Conservation (phyloP, 2,329 filamentous ascomycete genomes). For the Scytalidium sp. region DNA sequence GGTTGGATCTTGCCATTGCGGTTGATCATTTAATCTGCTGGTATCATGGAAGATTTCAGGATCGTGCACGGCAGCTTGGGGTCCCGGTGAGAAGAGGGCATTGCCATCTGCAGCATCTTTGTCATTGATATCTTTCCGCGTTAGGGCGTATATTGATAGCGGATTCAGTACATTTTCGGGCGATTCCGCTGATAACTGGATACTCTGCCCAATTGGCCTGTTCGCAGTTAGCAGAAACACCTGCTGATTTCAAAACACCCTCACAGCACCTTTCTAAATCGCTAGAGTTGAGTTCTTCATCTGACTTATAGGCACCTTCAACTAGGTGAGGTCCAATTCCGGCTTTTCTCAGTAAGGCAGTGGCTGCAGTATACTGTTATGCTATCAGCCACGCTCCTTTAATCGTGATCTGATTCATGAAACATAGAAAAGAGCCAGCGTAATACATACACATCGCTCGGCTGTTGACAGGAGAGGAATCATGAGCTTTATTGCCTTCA, state of each 20-base stretch:
- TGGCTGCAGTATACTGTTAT: conserved; percentile 3
- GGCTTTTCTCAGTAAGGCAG: conserved; percentile 7
- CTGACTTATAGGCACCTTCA: neutral
- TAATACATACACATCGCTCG: conserved; percentile 2
- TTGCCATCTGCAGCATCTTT: conserved; percentile 14
- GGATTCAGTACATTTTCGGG: conserved; percentile 26
- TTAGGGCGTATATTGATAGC: conserved; percentile 23
- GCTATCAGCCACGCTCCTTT: neutral
- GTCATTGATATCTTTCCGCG: conserved; percentile 22
- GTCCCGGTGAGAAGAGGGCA: neutral
- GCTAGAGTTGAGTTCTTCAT: neutral
- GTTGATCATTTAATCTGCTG: conserved; percentile 2
- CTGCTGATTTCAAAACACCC: neutral
- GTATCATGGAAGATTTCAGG: conserved; percentile 5
- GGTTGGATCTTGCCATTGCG: neutral
- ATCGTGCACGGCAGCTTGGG: conserved; percentile 4
- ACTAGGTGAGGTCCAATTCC: conserved; percentile 7
- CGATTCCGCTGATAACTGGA: conserved; percentile 14
- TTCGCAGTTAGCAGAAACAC: neutral
- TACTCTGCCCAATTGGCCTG: conserved; percentile 4
- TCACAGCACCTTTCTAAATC: conserved; percentile 1
- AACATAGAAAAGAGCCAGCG: neutral
- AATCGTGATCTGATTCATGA: neutral
- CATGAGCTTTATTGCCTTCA: conserved; percentile 4
- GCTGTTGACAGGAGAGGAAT: conserved; percentile 3